Conservation (phyloP, 805 yeast species). For the Spathaspora boniae region DNA sequence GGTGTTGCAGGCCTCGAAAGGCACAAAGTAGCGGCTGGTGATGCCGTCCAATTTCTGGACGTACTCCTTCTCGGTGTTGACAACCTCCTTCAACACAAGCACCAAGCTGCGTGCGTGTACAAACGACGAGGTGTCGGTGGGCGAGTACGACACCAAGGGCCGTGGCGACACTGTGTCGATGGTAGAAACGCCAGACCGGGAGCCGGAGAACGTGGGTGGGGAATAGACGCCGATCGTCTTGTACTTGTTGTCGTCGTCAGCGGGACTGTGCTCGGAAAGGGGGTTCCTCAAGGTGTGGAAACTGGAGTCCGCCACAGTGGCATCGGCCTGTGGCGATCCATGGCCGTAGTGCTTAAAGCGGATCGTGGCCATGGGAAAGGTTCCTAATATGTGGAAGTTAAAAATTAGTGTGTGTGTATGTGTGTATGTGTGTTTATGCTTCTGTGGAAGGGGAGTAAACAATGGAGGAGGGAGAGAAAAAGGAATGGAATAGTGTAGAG, state of each 20-base stretch:
- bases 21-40: slow-evolving; percentile 40
- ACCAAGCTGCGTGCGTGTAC: slow-evolving; percentile 11
- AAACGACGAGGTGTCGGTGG: slow-evolving; percentile 7
- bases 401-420: too few relatives aligned
- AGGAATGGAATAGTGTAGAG: too few relatives aligned
- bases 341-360: too few relatives aligned
- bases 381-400: too few relatives aligned
- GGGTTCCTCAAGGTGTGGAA: too few relatives aligned
- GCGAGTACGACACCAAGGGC: slow-evolving; percentile 19
- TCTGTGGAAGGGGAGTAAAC: neutral
- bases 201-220: neutral
- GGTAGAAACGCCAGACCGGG: neutral
- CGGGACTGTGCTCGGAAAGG: too few relatives aligned
- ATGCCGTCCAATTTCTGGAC: slow-evolving; percentile 43
- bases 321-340: too few relatives aligned
- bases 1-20: slow-evolving; percentile 22
- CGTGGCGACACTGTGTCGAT: slow-evolving; percentile 17
- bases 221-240: neutral
- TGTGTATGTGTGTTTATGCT: too few relatives aligned
- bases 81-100: slow-evolving; percentile 41
- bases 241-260: neutral
- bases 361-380: too few relatives aligned
- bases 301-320: too few relatives aligned
- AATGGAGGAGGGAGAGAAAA: neutral
- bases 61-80: slow-evolving; percentile 47